These are phyloP conservation scores for Kazachstania viticola DNA, from an alignment of 805 yeast species.

Conservation along the genomic window DNA sequence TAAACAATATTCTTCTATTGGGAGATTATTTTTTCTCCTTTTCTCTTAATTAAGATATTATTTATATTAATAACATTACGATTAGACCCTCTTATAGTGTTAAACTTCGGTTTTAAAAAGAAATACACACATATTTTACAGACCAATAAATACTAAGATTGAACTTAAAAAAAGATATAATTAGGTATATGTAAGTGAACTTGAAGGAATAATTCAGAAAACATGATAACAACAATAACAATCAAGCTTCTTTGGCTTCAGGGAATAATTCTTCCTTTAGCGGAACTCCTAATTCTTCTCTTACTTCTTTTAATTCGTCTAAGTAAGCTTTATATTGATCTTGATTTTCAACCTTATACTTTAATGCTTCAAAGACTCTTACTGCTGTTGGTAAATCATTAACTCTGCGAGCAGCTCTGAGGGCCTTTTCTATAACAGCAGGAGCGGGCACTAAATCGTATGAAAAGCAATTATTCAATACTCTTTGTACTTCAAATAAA, in stretches of 20 bases:
- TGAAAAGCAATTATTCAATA: constrained; percentile 93
- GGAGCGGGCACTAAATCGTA: constrained; percentile 99
- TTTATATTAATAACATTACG: too few relatives aligned
- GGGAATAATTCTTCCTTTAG: constrained; percentile 79
- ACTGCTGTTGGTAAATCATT: constrained; percentile 98
- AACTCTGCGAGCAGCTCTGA: constrained; percentile 97
- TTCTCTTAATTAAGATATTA: too few relatives aligned
- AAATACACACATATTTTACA: too few relatives aligned
- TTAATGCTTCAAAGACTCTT: constrained; percentile 94
- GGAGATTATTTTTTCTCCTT: too few relatives aligned
- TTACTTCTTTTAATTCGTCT: constrained; percentile 82
- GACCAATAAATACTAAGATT: too few relatives aligned
- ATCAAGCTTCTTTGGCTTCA: not conserved
- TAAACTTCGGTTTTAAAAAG: too few relatives aligned
- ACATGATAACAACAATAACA: not conserved
- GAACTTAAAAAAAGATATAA: constrained; percentile 2
- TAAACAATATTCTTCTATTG: too few relatives aligned
- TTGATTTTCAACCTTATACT: constrained; percentile 89
- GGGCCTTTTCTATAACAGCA: constrained; percentile 85
- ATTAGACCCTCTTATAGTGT: too few relatives aligned
- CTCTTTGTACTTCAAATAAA: constrained; percentile 81
- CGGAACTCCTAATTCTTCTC: constrained; percentile 87
- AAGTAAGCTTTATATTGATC: constrained; percentile 93
- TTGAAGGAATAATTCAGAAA: not conserved
- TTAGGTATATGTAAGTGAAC: not conserved